These are phyloP conservation scores for Letharia lupina DNA, from an alignment of 495 filamentous ascomycete species.

Conservation along the genomic window DNA sequence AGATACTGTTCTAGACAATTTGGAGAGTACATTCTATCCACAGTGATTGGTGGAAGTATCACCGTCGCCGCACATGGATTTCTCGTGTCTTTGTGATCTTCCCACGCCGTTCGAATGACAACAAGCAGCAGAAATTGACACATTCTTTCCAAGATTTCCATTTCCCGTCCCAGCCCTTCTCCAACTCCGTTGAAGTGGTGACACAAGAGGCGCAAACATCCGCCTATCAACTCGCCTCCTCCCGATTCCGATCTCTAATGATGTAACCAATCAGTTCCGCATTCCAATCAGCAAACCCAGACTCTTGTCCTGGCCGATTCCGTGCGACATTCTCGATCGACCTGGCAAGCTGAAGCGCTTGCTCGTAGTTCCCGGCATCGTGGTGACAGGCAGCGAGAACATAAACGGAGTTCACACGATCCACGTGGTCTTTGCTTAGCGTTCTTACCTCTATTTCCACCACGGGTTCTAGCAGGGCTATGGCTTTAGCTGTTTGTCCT, in stretches of 20 bases:
- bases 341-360: background rate
- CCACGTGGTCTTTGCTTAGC: background rate
- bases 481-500: background rate
- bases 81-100: background rate
- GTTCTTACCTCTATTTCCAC: background rate
- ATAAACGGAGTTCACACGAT: background rate
- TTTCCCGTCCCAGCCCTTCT: background rate
- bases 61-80: too few species aligned
- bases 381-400: background rate
- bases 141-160: background rate
- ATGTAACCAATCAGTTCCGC: background rate
- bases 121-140: background rate
- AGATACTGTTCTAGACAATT: too few species aligned
- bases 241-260: background rate
- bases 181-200: background rate
- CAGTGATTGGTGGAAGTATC: too few species aligned
- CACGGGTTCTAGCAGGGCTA: background rate
- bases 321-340: background rate
- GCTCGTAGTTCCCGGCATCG: background rate
- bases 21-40: too few species aligned
- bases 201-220: background rate
- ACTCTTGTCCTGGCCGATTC: background rate
- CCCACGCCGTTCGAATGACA: too few species aligned
- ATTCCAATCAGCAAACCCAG: background rate
- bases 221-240: background rate